phyloP scores from a whole-genome alignment of 192 early-diverging fungal species.

The Diversispora epigaea region DNA sequence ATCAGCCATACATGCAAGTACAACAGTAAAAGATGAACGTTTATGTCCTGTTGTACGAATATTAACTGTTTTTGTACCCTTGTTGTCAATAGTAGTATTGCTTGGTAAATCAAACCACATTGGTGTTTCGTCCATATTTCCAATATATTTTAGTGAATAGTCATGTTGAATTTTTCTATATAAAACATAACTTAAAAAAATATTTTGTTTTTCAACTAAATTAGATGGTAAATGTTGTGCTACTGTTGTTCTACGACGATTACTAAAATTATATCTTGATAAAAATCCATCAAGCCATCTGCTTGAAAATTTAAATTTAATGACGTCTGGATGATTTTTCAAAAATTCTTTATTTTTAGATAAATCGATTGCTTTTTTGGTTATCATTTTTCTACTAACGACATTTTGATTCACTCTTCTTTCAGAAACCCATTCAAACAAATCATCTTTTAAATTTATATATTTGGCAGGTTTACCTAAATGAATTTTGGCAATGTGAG shows the following conservation, averaged over 20 bases:
- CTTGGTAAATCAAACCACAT: neutral
- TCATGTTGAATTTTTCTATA: slow-evolving; percentile 8
- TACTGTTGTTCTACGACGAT: slow-evolving; percentile 7
- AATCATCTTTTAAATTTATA: neutral
- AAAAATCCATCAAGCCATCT: slow-evolving; percentile 9
- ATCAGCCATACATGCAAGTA: too few relatives aligned
- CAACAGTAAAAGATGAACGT: too few relatives aligned
- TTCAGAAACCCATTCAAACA: neutral
- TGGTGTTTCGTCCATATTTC: slow-evolving; percentile 21
- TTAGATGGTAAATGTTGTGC: neutral
- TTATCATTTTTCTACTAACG: neutral
- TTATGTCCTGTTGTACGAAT: too few relatives aligned
- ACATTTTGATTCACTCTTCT: neutral
- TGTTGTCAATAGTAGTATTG: neutral
- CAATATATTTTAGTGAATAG: slow-evolving; percentile 6
- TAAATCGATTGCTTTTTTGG: neutral
- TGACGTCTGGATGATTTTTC: neutral
- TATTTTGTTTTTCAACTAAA: slow-evolving; percentile 14
- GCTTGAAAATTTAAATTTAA: neutral
- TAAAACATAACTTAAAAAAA: slow-evolving; percentile 19
- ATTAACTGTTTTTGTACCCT: neutral
- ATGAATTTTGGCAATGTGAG: neutral
- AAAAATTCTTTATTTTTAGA: neutral
- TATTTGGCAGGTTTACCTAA: neutral
- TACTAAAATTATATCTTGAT: too few relatives aligned